Base-by-base conservation (phyloP, 2,329 filamentous ascomycete species). In the Apiospora sp. region DNA sequence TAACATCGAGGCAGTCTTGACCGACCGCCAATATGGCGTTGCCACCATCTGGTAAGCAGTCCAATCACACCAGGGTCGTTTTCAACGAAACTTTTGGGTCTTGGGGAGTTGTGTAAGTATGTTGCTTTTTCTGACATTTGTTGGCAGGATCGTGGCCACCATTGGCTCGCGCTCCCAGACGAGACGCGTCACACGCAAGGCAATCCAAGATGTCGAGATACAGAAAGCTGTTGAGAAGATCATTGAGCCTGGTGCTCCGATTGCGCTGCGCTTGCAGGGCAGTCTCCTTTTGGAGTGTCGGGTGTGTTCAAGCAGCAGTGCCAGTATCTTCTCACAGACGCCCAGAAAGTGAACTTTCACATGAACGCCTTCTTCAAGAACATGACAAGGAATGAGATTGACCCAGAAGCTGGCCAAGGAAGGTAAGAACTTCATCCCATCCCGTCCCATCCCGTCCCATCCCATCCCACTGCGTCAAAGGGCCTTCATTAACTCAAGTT, bases 201-300 rank as follows among this genome's bases (percentile, higher is more conserved):
- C 94, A 12, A 97, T 99, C 73, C 90, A 96, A 73, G 91, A 94
- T 22, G 96, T 99, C 76, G 89, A 98, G 78, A 92, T 99, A 37
- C 88, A 91, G 48, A 95, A 93, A 79, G 95, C 96, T 72, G 98
- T 96, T 82, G 88, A 92, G 75, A 96, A 92, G n/a, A 98, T 99
- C 80, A 90, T 94, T 49, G 88, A 94, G 72, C 95, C 77, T 0
- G 93, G 92, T 7, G 94, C 93, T 1, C 96, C 96, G 2, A 92
- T 99, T 84, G 96, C 96, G 5, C 83, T 99, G 75, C 92, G 96
- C 48, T 88, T 99, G 30, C 96, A 98, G 80, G 93, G 95, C 22
- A 98, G 92, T 77, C 87, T 99, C 24, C 90, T 99, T 41, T 93
- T 80, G 95, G 95, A 6, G 90, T 98, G 22, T 93, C 94, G 3